Evolutionary conservation across 306 rosid species (phyloP).

Genomic region (Herpetospermum pedunculosum): DNA sequence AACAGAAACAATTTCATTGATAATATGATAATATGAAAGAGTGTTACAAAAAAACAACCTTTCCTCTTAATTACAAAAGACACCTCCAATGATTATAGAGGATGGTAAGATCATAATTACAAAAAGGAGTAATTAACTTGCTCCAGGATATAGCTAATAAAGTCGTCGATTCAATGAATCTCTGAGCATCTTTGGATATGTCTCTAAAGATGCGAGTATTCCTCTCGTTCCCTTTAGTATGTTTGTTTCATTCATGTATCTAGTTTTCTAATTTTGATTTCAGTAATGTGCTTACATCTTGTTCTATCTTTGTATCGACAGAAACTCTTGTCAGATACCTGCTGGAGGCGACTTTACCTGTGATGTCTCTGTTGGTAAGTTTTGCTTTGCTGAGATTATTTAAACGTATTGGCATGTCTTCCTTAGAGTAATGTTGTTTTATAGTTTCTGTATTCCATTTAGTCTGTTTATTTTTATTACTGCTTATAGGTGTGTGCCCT

Average conservation of each 20-base stretch:
- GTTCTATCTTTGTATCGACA: constrained; percentile 21
- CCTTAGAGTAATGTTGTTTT: background rate
- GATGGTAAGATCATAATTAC: no score
- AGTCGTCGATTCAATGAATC: no score
- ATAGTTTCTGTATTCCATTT: background rate
- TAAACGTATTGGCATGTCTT: background rate
- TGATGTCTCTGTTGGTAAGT: constrained; percentile 48
- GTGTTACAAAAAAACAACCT: no score
- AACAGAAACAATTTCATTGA: no score
- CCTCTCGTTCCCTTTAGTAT: no score
- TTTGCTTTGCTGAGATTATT: background rate
- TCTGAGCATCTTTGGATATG: no score
- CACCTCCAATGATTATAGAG: no score
- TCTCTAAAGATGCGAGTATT: no score
- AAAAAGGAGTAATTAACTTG: no score
- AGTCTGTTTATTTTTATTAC: background rate
- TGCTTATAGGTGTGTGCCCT: background rate
- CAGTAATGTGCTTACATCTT: constrained; percentile 14
- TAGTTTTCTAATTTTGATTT: constrained; percentile 1
- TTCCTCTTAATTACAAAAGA: no score
- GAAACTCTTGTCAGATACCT: constrained; percentile 49
- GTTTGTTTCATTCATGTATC: background rate
- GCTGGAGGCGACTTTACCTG: constrained; percentile 45
- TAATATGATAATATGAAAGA: no score
- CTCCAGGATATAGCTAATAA: no score